Percentiles rank a stretch among this genome's conserved stretches.
Evolutionary conservation across 352 stramenopile genomes (phyloP).

Genomic region (Ochromonadaceae sp.): DNA sequence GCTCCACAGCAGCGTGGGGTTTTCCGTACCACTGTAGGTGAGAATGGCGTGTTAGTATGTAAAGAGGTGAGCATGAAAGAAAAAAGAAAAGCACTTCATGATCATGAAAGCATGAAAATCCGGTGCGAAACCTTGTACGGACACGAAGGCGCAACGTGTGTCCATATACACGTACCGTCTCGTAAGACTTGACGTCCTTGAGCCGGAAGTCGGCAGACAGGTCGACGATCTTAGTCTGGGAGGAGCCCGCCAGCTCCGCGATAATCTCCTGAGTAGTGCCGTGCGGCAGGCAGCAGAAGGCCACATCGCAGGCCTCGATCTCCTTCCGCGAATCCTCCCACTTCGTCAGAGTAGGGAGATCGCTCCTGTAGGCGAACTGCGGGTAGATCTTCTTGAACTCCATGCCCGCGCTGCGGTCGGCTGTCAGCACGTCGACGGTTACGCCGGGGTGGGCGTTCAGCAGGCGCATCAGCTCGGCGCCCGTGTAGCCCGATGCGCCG

Average conservation of each 20-base stretch:
- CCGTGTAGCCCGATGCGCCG: constrained; percentile 36
- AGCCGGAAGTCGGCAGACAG: constrained; percentile 36
- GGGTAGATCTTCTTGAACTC: constrained; percentile 30
- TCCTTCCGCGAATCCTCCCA: constrained; percentile 28
- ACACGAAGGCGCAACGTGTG: background rate
- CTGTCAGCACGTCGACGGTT: constrained; percentile 30
- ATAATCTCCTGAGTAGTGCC: constrained; percentile 38
- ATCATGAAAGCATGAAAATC: no score
- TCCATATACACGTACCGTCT: constrained; percentile 24
- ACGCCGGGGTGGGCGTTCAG: constrained; percentile 27
- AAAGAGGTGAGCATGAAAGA: background rate
- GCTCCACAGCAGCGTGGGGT: constrained; percentile 26
- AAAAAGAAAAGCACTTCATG: no score
- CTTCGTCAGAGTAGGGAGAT: constrained; percentile 26
- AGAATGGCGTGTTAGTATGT: no score
- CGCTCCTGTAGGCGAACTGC: constrained; percentile 33
- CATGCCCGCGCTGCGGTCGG: constrained; percentile 30
- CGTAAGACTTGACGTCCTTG: constrained; percentile 28
- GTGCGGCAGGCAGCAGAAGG: constrained; percentile 37
- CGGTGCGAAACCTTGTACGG: no score
- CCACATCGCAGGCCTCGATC: constrained; percentile 27
- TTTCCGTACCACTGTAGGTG: constrained; percentile 29
- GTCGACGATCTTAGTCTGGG: constrained; percentile 20
- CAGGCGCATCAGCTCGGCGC: constrained; percentile 31
- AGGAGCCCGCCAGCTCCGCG: constrained; percentile 20